Evolutionary conservation across 768 basidiomycete genomes (phyloP), one percentile per base, ranked within the genome.

Genomic region (Collybiopsis luxurians): DNA sequence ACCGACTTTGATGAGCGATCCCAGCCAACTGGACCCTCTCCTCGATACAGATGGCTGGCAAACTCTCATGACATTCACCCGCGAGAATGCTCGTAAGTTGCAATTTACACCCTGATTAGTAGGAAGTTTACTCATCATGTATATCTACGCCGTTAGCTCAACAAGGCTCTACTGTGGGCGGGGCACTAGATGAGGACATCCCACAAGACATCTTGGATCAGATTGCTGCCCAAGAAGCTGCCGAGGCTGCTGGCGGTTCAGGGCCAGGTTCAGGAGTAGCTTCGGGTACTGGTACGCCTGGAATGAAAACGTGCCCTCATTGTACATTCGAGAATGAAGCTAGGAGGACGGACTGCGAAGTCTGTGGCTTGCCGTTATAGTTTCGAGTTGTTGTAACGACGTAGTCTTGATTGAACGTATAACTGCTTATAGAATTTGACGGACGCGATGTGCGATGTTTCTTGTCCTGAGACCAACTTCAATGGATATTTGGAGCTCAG

Each of bases 241-340:
- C 61, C 23, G 68, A 64, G 46, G 71, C 67, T 39, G 42, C 53
- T 36, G 36, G 50, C 31, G 27, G 24, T 17, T 50, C 31, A 34
- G 31, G 31, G 31, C 31, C 31, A 34, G 31, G 6, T 34, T 34
- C 48, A 31, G 34, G 31, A 19, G 50, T 21, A 19, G 36, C 50
- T 26, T 54, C 53, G 4, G 66, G 66, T 23, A 66, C 66, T 19
- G 66, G 71, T 43, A 66, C 67, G 21, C 60, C 57, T 46, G 73
- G 71, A 38, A 72, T 80, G 50, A 80, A 80, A 61, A 77, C 86
- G 49, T 97, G 94, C 67, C 94, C 93, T 13, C 92, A 96, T 64
- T 96, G 95, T 71, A 98, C 95, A 15, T 95, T 92, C 62, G 95
- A 92, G 71, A 98, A 98, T 69, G 69, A 67, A 0, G 78, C 84